Evolutionary conservation across 768 basidiomycete species (phyloP).

Genomic region (Pholiota molesta): DNA sequence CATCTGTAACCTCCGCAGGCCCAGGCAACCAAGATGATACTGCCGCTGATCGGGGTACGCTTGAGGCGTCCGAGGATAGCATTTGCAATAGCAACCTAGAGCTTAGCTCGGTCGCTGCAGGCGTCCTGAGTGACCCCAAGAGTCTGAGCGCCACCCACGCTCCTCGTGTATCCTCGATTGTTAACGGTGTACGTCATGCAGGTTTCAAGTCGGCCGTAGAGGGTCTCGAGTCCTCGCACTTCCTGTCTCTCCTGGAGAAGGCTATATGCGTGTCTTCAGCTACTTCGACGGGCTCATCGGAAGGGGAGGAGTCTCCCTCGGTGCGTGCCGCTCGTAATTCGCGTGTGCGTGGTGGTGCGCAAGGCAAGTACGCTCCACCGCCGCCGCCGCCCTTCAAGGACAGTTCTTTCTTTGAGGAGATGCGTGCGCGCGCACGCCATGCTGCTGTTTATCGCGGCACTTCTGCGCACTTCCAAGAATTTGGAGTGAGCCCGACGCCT

Average conservation of each 20-base stretch:
- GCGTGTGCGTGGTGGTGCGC: neutral
- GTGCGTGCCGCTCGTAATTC: neutral
- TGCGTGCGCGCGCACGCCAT: too few species aligned
- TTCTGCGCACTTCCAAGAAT: too few species aligned
- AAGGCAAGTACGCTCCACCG: neutral
- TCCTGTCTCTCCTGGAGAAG: neutral
- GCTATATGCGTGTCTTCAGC: neutral
- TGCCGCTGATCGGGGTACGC: neutral
- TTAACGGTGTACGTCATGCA: neutral
- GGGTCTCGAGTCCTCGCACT: neutral
- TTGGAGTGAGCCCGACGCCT: too few species aligned
- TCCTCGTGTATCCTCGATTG: neutral
- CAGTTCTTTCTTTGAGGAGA: too few species aligned
- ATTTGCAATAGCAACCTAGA: neutral
- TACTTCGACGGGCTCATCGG: neutral
- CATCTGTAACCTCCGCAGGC: neutral
- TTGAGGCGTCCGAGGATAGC: neutral
- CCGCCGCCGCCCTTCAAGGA: too few species aligned
- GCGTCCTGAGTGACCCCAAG: neutral
- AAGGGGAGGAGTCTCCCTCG: neutral
- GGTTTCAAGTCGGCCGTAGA: neutral
- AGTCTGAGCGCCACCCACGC: neutral
- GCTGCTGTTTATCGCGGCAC: too few species aligned
- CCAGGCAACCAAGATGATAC: neutral
- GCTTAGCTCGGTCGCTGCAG: neutral